phyloP scores from a whole-genome alignment of 139 green algal species.

The Volvox africanus region DNA sequence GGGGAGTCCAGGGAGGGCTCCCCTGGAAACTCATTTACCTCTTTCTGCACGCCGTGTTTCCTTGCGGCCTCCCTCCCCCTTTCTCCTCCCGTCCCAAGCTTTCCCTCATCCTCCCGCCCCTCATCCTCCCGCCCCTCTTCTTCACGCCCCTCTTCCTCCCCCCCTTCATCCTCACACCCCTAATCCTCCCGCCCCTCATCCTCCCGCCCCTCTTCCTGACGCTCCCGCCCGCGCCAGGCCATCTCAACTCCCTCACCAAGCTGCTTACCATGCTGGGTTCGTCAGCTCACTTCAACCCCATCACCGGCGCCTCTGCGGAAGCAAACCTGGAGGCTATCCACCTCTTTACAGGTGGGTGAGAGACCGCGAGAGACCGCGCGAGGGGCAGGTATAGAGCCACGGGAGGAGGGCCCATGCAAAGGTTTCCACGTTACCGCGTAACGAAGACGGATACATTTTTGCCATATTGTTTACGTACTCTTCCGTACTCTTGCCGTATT shows the following conservation, averaged over 20 bases:
- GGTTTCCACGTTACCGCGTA: too few species aligned
- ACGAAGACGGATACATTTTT: too few species aligned
- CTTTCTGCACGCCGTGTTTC: too few species aligned
- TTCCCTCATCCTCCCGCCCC: neutral
- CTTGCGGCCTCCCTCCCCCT: too few species aligned
- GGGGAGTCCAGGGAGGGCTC: too few species aligned
- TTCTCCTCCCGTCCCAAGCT: neutral
- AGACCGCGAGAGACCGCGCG: too few species aligned
- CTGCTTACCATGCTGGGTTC: conserved; percentile 59
- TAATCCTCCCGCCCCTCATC: neutral
- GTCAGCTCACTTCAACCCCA: conserved; percentile 68
- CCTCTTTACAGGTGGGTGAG: conserved; percentile 67
- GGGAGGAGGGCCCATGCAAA: too few species aligned
- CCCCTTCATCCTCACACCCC: too few species aligned
- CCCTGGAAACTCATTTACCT: too few species aligned
- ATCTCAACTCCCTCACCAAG: conserved; percentile 55
- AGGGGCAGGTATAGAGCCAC: too few species aligned
- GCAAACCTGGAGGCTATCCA: conserved; percentile 68
- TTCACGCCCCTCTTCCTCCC: neutral
- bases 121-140: neutral
- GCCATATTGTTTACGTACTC: too few species aligned
- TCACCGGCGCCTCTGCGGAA: conserved; percentile 62
- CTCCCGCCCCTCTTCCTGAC: neutral
- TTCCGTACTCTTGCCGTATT: too few species aligned
- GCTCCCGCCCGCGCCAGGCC: conserved; percentile 40